These are phyloP conservation scores for Exophiala viscosa DNA, from an alignment of 2,329 filamentous ascomycete genomes.

Conservation along the genomic window DNA sequence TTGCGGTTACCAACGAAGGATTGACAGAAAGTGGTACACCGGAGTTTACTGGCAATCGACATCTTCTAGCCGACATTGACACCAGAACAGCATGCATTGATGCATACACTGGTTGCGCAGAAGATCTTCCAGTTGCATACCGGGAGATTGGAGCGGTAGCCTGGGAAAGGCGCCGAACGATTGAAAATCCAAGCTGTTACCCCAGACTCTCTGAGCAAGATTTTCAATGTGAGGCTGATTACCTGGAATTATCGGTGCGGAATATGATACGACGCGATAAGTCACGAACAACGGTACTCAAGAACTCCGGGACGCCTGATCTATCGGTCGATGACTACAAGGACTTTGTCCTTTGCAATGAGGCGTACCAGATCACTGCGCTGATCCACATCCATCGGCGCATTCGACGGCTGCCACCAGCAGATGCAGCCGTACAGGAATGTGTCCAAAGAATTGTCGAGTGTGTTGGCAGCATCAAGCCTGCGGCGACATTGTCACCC, in stretches of 20 bases:
- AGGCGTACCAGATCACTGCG: slow-evolving; percentile 43
- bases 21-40: background rate
- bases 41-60: background rate
- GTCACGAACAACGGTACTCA: slow-evolving; percentile 25
- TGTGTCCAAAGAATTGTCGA: slow-evolving; percentile 36
- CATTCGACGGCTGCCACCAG: slow-evolving; percentile 32
- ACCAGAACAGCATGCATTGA: slow-evolving; percentile 1
- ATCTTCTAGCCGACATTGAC: background rate
- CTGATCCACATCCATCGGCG: slow-evolving; percentile 43
- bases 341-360: slow-evolving; percentile 40
- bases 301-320: slow-evolving; percentile 28
- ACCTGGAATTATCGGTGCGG: slow-evolving; percentile 30
- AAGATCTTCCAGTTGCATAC: slow-evolving; percentile 4
- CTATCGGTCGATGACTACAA: slow-evolving; percentile 23
- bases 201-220: slow-evolving; percentile 10
- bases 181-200: background rate
- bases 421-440: slow-evolving; percentile 3
- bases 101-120: slow-evolving; percentile 10
- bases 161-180: slow-evolving; percentile 5
- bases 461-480: slow-evolving; percentile 37
- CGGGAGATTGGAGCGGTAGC: slow-evolving; percentile 11
- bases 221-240: slow-evolving; percentile 30
- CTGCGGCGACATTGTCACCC: slow-evolving; percentile 38
- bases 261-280: slow-evolving; percentile 26
- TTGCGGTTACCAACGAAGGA: slow-evolving; percentile 6